phyloP scores from a whole-genome alignment of 2,329 filamentous ascomycete genomes.

The Penicillium freii region DNA sequence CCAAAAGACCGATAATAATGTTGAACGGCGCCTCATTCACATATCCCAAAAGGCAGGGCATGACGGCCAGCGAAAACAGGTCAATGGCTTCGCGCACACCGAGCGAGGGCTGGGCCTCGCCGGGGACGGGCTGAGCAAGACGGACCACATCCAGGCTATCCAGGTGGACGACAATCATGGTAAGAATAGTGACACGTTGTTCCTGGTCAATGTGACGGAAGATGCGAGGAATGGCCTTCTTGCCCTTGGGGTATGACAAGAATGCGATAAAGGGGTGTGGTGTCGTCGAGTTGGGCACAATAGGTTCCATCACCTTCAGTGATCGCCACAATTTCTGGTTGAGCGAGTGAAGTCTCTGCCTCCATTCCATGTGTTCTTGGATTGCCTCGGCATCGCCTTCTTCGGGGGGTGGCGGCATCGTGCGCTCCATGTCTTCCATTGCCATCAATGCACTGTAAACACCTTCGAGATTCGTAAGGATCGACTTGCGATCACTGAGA shows the following conservation, averaged over 20 bases:
- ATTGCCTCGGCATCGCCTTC: slow-evolving; percentile 68
- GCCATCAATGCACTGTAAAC: slow-evolving; percentile 88
- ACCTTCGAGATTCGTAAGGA: slow-evolving; percentile 81
- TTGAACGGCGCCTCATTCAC: slow-evolving; percentile 87
- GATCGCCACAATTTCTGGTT: slow-evolving; percentile 80
- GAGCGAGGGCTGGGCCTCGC: slow-evolving; percentile 70
- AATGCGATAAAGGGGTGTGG: slow-evolving; percentile 94
- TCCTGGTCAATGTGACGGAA: slow-evolving; percentile 91
- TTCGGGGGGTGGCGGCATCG: slow-evolving; percentile 66
- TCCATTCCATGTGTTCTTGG: slow-evolving; percentile 76
- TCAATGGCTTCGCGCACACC: slow-evolving; percentile 88
- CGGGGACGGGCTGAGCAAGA: slow-evolving; percentile 70
- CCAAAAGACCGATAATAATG: slow-evolving; percentile 86
- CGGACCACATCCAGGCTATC: slow-evolving; percentile 89
- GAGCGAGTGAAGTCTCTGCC: slow-evolving; percentile 65
- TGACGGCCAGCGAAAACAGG: slow-evolving; percentile 80
- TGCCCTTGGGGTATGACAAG: slow-evolving; percentile 90
- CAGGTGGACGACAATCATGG: slow-evolving; percentile 91
- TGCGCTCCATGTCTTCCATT: slow-evolving; percentile 88
- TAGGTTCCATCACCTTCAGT: slow-evolving; percentile 90
- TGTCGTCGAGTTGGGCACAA: slow-evolving; percentile 66
- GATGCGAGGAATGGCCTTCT: slow-evolving; percentile 90
- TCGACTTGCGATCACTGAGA: slow-evolving; percentile 72
- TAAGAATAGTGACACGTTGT: slow-evolving; percentile 87
- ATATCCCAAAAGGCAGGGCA: slow-evolving; percentile 85